phyloP scores from a whole-genome alignment of 257 asterid species.

The Thymus quinquecostatus region DNA sequence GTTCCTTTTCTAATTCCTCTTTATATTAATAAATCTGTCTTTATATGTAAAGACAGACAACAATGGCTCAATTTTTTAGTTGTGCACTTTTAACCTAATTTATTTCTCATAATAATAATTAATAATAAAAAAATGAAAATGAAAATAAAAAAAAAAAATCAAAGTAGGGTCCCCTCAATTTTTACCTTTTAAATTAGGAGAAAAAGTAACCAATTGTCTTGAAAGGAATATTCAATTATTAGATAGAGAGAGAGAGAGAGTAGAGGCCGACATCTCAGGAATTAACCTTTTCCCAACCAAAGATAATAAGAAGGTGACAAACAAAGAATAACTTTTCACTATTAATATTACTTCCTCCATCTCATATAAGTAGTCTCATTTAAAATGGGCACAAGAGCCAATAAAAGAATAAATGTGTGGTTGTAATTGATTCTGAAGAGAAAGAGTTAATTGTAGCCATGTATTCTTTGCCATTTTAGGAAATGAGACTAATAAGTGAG shows the following conservation, averaged over 20 bases:
- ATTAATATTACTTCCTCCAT: neutral
- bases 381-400: neutral
- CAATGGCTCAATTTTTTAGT: slow-evolving; percentile 25
- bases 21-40: neutral
- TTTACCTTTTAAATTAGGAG: slow-evolving; percentile 12
- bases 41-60: slow-evolving; percentile 30
- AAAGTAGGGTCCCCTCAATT: slow-evolving; percentile 14
- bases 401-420: no score
- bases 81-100: no score
- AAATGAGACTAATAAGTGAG: no score
- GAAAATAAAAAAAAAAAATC: neutral
- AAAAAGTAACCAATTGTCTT: slow-evolving; percentile 29
- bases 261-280: slow-evolving; percentile 23
- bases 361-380: neutral
- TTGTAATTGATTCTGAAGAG: no score
- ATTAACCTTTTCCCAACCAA: slow-evolving; percentile 10
- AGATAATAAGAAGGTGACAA: slow-evolving; percentile 29
- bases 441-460: no score
- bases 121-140: neutral
- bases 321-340: slow-evolving; percentile 28
- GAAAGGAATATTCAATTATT: slow-evolving; percentile 32
- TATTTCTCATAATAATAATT: neutral
- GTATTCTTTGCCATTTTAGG: no score
- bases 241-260: neutral
- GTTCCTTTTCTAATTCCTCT: neutral